Percentiles rank a stretch among this genome's conserved stretches.
phyloP scores from a whole-genome alignment of 345 rosid species.

The Conringia planisiliqua region DNA sequence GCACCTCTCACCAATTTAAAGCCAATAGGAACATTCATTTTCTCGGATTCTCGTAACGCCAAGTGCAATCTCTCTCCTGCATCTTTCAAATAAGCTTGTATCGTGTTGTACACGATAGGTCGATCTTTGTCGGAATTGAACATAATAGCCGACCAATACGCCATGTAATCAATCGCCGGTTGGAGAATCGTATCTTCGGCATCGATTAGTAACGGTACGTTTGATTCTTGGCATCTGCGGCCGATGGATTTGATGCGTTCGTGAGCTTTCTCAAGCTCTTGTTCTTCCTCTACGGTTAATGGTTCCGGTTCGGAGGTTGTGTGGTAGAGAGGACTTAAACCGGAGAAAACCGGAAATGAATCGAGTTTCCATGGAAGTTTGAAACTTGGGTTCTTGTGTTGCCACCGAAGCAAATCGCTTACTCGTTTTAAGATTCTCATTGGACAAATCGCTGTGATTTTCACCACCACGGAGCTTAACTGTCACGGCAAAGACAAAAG shows the following conservation, averaged over 20 bases:
- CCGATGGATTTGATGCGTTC: constrained; percentile 51
- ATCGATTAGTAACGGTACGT: constrained; percentile 55
- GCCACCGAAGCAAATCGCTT: constrained; percentile 84
- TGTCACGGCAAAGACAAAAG: constrained; percentile 19
- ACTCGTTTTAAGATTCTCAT: constrained; percentile 50
- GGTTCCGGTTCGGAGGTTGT: constrained; percentile 59
- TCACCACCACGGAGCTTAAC: constrained; percentile 68
- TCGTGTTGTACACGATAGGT: constrained; percentile 62
- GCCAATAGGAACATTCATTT: constrained; percentile 65
- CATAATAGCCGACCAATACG: constrained; percentile 52
- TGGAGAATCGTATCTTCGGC: constrained; percentile 82
- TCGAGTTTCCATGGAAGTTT: constrained; percentile 75
- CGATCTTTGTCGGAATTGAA: constrained; percentile 40
- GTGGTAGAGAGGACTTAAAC: constrained; percentile 67
- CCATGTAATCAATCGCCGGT: constrained; percentile 82
- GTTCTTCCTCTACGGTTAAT: constrained; percentile 55
- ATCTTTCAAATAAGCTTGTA: constrained; percentile 85
- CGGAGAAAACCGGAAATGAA: constrained; percentile 62
- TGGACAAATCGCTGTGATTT: constrained; percentile 78
- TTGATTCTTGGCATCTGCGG: constrained; percentile 44
- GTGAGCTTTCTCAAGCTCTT: constrained; percentile 47
- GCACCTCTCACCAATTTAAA: constrained; percentile 88
- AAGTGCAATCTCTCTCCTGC: constrained; percentile 57
- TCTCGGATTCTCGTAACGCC: constrained; percentile 49
- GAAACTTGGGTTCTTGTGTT: constrained; percentile 55